Evolutionary conservation across 208 protist species (phyloP), one percentile per base, ranked within the genome.

Genomic region (Trypanosoma vivax): DNA sequence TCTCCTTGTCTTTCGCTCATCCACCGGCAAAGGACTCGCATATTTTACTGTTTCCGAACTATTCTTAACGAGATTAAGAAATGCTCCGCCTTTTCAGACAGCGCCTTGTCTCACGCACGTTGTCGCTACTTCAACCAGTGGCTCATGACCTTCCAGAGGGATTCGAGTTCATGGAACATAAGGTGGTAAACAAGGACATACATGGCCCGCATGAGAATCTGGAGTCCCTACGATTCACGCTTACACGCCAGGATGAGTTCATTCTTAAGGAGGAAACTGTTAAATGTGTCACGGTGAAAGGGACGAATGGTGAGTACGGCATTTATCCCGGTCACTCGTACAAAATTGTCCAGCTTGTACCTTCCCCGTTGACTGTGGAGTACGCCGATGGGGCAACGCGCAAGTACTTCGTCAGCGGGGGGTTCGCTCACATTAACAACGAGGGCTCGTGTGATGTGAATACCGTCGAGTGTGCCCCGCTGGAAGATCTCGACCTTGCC

Each of bases 361-460:
- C 88, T 19, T 51, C 83, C 11, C 73, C 85, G 10, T 55, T 95
- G 29, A 64, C 67, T 34, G 72, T 95, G 9, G 85, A 95, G 69
- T 79, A 77, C 59, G 45, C 70, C 3, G 83, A 91, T 42, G 88
- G 85, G 11, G 74, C 60, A 5, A 68, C 82, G 31, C 48, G 78
- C 45, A 91, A 88, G 66, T 95, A 67, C 66, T 90, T 92, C 61
- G 71, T 80, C 35, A 92, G 82, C 50, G 88, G 88, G 28, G 88
- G 88, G 25, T 95, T 95, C 47, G 88, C 83, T 1, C 88, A 95
- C 67, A 79, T 89, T 42, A 95, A 95, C 74, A 93, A 92, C 65
- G 85, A 93, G 50, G 88, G 88, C 27, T 89, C 80, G 19, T 90
- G 85, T 60, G 88, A 95, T 56, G 86, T 95, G 13, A 92, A 95